Percentiles rank a stretch among this genome's conserved stretches.
These are phyloP conservation scores for Xanthoconium purpureum DNA, from an alignment of 768 basidiomycete genomes.

Conservation along the genomic window DNA sequence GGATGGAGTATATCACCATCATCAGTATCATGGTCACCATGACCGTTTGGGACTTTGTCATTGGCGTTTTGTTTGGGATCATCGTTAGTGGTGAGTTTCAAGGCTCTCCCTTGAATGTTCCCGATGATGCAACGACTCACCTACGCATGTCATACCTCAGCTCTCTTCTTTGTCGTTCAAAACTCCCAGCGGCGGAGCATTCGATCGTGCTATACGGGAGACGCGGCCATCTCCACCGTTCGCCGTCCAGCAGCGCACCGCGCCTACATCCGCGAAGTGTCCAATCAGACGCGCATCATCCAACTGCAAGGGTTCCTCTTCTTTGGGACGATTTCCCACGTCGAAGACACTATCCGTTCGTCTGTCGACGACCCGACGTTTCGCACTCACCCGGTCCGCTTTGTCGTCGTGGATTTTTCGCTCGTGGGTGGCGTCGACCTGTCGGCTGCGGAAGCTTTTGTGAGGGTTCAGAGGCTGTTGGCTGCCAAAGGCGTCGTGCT, in stretches of 20 bases:
- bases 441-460: slow-evolving; percentile 93
- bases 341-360: slow-evolving; percentile 82
- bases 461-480: slow-evolving; percentile 82
- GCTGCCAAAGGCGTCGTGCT: slow-evolving; percentile 73
- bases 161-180: slow-evolving; percentile 95
- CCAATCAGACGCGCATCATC: slow-evolving; percentile 86
- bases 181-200: slow-evolving; percentile 86
- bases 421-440: slow-evolving; percentile 90
- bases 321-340: slow-evolving; percentile 88
- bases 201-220: slow-evolving; percentile 77
- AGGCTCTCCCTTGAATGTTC: not conserved
- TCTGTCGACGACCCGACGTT: slow-evolving; percentile 71
- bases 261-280: slow-evolving; percentile 87
- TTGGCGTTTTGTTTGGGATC: slow-evolving; percentile 90
- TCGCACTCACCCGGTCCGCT: slow-evolving; percentile 75
- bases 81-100: slow-evolving; percentile 73
- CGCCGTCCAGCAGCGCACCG: slow-evolving; percentile 84
- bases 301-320: slow-evolving; percentile 91
- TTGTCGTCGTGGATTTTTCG: slow-evolving; percentile 84
- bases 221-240: slow-evolving; percentile 85
- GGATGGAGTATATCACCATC: slow-evolving; percentile 80
- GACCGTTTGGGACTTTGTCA: slow-evolving; percentile 93
- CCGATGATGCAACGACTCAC: not conserved
- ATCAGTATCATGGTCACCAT: slow-evolving; percentile 85
- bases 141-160: slow-evolving; percentile 32